Evolutionary conservation across 1,139 yeast species (phyloP), one percentile per base, ranked within the genome.

Genomic region (Lizanozyma gosingica): DNA sequence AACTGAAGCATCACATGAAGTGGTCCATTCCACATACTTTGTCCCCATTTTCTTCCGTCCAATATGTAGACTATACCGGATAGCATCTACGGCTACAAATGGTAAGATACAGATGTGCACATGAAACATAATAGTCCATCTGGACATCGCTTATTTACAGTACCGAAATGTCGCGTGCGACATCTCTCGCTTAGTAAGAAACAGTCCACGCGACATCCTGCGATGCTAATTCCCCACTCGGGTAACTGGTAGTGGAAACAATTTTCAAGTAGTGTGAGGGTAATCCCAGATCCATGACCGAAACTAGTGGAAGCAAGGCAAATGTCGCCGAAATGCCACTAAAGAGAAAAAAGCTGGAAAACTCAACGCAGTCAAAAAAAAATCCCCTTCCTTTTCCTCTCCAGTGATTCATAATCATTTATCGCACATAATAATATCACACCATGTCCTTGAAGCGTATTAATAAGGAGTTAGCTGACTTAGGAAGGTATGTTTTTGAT

Each of bases 391-490:
- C 29, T 22, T 22, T 22, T 22, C 29, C 29, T 22, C 29, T 22
- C 29, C 11, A 6, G 6, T 33, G 35, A 33, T 33, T 33, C 16
- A 15, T n/a, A 33, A 6, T n/a, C 16, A 33, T n/a, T n/a, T 15
- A 33, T n/a, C 35, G 16, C 14, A 33, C 35, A 33, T 15, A 33
- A 33, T 33, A 33, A 33, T 33, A n/a, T 14, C 14, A 32, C 37
- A 47, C 41, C 57, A 86, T 86, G 95, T 88, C 95, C 56, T 77
- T 80, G 58, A 90, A 90, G 71, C 90, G 97, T 78, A 88, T 90
- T 60, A 86, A 86, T 71, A 90, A 90, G 71, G 97, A 90, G 71
- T 78, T 90, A 59, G 83, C 84, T 55, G 97, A 90, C 67, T 77
- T 90, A 60, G 96, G 95, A 63, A 82, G 86, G 92, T 83, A 76